Base-by-base conservation (phyloP, 1,284 basidiomycete genomes). In the Volvariella surrecta region DNA sequence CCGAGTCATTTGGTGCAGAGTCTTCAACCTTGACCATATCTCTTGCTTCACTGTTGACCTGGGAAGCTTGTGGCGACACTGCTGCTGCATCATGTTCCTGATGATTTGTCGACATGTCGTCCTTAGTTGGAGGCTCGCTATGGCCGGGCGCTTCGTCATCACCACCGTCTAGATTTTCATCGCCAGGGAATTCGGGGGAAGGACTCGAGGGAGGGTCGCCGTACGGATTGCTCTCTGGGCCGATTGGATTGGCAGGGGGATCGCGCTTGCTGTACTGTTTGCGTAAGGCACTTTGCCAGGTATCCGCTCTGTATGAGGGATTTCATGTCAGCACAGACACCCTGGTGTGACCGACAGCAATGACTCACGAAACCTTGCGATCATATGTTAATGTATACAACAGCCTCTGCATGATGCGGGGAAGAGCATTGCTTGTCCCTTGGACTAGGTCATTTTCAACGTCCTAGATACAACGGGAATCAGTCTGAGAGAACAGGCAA, bases 321-420 rank as follows among this genome's bases (percentile, higher is more conserved):
- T 19, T 35, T 15, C 9, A 15, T n/a, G n/a, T n/a, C n/a, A n/a
- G n/a, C n/a, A n/a, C n/a, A 9, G 9, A 31, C 30, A 31, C 9
- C 9, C 30, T 9, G 30, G 30, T 31, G 9, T 31, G 30, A 31
- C 30, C 30, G 15, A 9, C 30, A 43, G 49, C 40, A 47, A 37
- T 46, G 32, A 51, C 40, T 47, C 61, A 89, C 86, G 73, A 73
- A 52, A 86, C 73, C 66, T 86, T 87, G 48, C 84, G 70, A 64
- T 89, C 86, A 54, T 84, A 82, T n/a, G 83, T 80, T 48, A 89
- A 70, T 20, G 76, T 75, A 56, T 76, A 74, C 47, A 89, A 68
- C 43, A 89, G 60, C 44, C 82, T 71, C 46, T 78, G 73, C 74
- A 89, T 83, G 44, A 89, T 63, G 39, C 82, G 79, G 37, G 85